Base-by-base conservation (phyloP, 192 early-diverging fungal genomes). In the Physocladia obscura region DNA sequence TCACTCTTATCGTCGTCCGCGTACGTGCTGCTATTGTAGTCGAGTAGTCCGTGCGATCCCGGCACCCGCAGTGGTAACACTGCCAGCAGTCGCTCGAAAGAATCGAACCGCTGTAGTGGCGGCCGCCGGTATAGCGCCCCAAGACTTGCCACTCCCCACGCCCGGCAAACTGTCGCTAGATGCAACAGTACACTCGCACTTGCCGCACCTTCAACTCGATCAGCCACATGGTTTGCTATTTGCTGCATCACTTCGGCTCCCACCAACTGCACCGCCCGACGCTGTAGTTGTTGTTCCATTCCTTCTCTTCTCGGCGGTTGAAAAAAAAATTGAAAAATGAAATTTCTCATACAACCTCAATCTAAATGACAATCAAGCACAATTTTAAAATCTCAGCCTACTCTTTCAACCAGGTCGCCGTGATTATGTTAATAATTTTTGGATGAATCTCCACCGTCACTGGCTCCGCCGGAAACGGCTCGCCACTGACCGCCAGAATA, bases 41-140 rank as follows among this genome's bases (percentile, higher is more conserved):
- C 6, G 4, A 19, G 6, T 8, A 60, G n/a, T 54, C 15, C 19
- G 54, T 26, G 74, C 52, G 62, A 63, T 26, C 49, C 49, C 2
- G 76, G 75, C 8, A 76, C 48, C 8, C 68, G 69, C 17, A 70
- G 65, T 34, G 67, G 60, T 3, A 84, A 62, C 36, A 81, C 64
- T 19, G 49, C 57, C 30, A 78, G 77, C 21, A 85, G 63, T 11
- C 73, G 71, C 55, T 81, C 74, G 40, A 82, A 85, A 39, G 75
- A 74, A 70, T 80, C 79, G 21, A 57, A 56, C n/a, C 50, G 36
- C 17, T 63, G 58, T n/a, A 85, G 69, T 0, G 75, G 80, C 39
- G 81, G 83, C 15, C 75, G 62, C 17, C 71, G 39, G 69, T 85
- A 85, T 38, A 85, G 60, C 3, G 79, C 72, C 37, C 39, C 64